Percentiles rank a stretch among this genome's conserved stretches.
Evolutionary conservation across 83 land plant species (phyloP).

Genomic region (Diphasiastrum complanatum): DNA sequence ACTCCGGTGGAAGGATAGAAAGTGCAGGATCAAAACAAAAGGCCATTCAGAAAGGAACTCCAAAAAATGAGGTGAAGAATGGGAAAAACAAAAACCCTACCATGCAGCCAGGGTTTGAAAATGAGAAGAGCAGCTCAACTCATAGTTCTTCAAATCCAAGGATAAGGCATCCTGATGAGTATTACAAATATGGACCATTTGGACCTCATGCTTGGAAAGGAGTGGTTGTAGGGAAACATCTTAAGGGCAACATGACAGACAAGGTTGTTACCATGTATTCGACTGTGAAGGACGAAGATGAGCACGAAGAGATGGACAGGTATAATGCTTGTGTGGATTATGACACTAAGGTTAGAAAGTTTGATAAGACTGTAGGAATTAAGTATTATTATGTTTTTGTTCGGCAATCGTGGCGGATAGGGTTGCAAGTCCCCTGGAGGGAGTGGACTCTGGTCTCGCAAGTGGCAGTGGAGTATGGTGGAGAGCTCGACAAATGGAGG

Average conservation of each 20-base stretch:
- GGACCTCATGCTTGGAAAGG: conserved; percentile 86
- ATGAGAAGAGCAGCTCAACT: no score
- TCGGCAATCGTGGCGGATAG: conserved; percentile 47
- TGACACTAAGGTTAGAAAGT: conserved; percentile 28
- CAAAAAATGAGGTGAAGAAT: no score
- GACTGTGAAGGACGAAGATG: conserved; percentile 55
- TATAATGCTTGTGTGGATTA: conserved; percentile 28
- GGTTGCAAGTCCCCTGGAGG: conserved; percentile 60
- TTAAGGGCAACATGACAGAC: conserved; percentile 49
- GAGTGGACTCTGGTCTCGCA: conserved; percentile 90
- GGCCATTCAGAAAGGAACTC: no score
- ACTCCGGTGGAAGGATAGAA: no score
- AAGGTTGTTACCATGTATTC: conserved; percentile 52
- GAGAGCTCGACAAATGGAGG: conserved; percentile 54
- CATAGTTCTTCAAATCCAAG: no score
- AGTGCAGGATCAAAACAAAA: no score
- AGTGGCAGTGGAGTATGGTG: conserved; percentile 54
- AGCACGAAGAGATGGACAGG: conserved; percentile 61
- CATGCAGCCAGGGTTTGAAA: no score
- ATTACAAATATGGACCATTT: conserved; percentile 86
- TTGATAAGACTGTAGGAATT: conserved; percentile 48
- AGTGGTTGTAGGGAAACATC: conserved; percentile 56
- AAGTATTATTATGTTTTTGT: conserved; percentile 80
- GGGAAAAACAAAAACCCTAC: no score
- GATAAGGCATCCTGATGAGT: conserved; percentile 67